phyloP scores from a whole-genome alignment of 441 rosid species.

The Erodium moschatum region DNA sequence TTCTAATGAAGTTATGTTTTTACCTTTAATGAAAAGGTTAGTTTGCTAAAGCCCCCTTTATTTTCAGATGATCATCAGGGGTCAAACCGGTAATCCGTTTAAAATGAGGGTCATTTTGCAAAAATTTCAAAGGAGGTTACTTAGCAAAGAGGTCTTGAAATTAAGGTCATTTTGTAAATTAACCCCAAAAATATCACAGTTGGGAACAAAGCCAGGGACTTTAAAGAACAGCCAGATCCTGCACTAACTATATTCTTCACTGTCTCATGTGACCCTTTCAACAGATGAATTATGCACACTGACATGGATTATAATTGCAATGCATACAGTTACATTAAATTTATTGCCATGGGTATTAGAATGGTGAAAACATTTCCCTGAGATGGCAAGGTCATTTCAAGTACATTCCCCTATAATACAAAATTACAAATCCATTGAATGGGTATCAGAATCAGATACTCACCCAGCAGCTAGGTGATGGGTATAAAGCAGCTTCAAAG shows the following conservation, averaged over 20 bases:
- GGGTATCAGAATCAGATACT: neutral
- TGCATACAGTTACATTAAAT: neutral
- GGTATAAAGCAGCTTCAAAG: neutral
- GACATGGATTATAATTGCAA: neutral
- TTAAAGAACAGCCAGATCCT: neutral
- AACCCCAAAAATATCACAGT: neutral
- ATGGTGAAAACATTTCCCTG: neutral
- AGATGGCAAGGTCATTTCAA: constrained; percentile 5
- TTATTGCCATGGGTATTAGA: neutral
- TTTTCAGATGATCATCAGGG: too few species aligned
- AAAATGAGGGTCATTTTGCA: too few species aligned
- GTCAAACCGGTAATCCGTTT: too few species aligned
- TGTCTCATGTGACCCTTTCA: neutral
- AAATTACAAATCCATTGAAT: neutral
- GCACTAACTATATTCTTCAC: constrained; percentile 1
- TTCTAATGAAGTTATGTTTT: too few species aligned
- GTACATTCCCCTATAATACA: neutral
- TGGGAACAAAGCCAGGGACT: neutral
- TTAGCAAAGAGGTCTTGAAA: too few species aligned
- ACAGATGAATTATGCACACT: neutral
- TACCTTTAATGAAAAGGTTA: too few species aligned
- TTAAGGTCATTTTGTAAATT: too few species aligned
- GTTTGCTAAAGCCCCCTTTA: too few species aligned
- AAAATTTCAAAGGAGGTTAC: too few species aligned
- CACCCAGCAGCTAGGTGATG: constrained; percentile 4